Conservation (phyloP, 2,329 filamentous ascomycete species). For the Didymosphaeria variabile region DNA sequence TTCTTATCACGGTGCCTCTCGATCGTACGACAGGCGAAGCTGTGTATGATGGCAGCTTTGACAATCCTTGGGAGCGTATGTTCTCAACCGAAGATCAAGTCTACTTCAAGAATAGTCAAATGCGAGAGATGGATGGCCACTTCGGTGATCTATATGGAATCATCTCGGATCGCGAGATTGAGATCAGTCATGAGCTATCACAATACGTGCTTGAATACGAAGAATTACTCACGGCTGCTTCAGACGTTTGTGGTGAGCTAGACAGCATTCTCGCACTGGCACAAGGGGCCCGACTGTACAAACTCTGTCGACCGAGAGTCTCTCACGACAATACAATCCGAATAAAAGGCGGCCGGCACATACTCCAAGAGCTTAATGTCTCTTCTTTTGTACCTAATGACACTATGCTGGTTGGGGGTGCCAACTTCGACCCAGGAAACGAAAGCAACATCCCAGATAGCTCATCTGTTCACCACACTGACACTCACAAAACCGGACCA, state of each 20-base stretch:
- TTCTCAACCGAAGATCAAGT: conserved; percentile 76
- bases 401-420: conserved; percentile 72
- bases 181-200: conserved; percentile 82
- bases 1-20: conserved; percentile 77
- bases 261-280: conserved; percentile 84
- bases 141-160: conserved; percentile 86
- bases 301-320: conserved; percentile 74
- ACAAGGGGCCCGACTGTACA: conserved; percentile 77
- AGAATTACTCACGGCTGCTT: conserved; percentile 71
- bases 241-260: conserved; percentile 84
- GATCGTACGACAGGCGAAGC: conserved; percentile 67
- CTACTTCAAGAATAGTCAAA: conserved; percentile 87
- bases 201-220: conserved; percentile 75
- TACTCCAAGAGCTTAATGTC: conserved; percentile 85
- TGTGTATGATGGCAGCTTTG: conserved; percentile 68
- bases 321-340: conserved; percentile 73
- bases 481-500: conserved; percentile 52
- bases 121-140: conserved; percentile 80
- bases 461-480: conserved; percentile 14
- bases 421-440: conserved; percentile 24
- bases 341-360: conserved; percentile 84
- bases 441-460: conserved; percentile 14
- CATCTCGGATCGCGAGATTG: conserved; percentile 91
- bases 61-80: conserved; percentile 77
- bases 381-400: conserved; percentile 85